These are phyloP conservation scores for Fomitiporia mediterranea DNA, from an alignment of 1,284 basidiomycete species.

Conservation along the genomic window DNA sequence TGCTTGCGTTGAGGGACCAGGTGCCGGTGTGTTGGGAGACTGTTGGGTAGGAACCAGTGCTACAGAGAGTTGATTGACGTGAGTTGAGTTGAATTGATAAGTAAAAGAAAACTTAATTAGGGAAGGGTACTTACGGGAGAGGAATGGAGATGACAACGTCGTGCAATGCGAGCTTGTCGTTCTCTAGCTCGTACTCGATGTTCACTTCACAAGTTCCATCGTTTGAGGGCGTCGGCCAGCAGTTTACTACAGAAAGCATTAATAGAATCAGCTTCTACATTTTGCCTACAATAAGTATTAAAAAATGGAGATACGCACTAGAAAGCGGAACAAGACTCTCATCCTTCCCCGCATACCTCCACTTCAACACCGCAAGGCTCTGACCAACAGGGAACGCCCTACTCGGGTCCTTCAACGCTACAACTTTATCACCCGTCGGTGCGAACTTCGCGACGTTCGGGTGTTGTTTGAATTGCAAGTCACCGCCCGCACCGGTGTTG, in stretches of 20 bases:
- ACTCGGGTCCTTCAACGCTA: conserved; percentile 82
- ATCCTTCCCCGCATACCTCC: conserved; percentile 89
- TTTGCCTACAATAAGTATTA: background rate
- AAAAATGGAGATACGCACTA: conserved; percentile 54
- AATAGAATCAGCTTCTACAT: background rate
- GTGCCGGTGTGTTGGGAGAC: conserved; percentile 75
- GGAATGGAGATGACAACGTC: conserved; percentile 91
- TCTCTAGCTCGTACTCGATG: conserved; percentile 96
- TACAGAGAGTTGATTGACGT: too few species aligned
- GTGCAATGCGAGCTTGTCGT: conserved; percentile 72
- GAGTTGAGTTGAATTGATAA: too few species aligned
- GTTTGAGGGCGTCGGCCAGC: conserved; percentile 92
- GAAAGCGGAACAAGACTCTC: conserved; percentile 89
- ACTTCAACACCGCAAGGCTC: conserved; percentile 84
- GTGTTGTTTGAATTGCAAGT: conserved; percentile 94
- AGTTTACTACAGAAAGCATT: conserved; percentile 63
- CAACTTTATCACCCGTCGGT: conserved; percentile 62
- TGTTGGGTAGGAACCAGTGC: conserved; percentile 79
- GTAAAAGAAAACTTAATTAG: too few species aligned
- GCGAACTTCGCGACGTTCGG: conserved; percentile 90
- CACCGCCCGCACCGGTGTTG: conserved; percentile 37
- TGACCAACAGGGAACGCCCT: conserved; percentile 88
- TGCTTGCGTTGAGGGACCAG: conserved; percentile 77
- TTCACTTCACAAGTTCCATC: conserved; percentile 90
- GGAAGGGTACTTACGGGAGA: conserved; percentile 66